A percentile compares a stretch with the other conserved stretches of the same genome.
Conservation (phyloP, 139 green algal species). For the Chlorella sp. region DNA sequence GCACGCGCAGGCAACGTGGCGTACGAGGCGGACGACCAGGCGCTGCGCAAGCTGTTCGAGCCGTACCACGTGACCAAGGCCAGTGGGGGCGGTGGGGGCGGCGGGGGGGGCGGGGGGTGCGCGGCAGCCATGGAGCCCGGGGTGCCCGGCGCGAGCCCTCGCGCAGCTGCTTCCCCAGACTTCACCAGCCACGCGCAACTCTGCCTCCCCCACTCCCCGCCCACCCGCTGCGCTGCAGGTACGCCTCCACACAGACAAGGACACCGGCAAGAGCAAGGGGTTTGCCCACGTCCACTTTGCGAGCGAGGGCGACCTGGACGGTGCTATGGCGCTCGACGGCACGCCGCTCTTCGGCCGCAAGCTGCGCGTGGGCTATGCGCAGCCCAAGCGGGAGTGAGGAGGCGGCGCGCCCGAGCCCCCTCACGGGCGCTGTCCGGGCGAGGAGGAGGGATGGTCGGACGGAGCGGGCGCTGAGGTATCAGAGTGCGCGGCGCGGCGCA, state of each 20-base stretch:
- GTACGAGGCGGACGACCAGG: slow-evolving; percentile 59
- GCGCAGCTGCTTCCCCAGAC: too few relatives aligned
- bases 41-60: slow-evolving; percentile 67
- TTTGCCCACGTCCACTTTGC: slow-evolving; percentile 91
- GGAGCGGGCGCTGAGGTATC: background rate
- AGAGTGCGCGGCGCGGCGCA: background rate
- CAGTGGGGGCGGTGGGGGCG: too few relatives aligned
- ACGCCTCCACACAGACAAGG: slow-evolving; percentile 82
- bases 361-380: slow-evolving; percentile 76
- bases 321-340: slow-evolving; percentile 67
- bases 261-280: slow-evolving; percentile 73
- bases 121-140: too few relatives aligned
- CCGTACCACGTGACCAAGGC: slow-evolving; percentile 57
- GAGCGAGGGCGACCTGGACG: slow-evolving; percentile 38
- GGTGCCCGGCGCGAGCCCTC: too few relatives aligned
- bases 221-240: too few relatives aligned
- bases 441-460: background rate
- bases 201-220: too few relatives aligned
- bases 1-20: slow-evolving; percentile 68
- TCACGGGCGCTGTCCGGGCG: too few relatives aligned
- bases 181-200: too few relatives aligned
- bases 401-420: too few relatives aligned
- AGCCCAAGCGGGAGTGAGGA: slow-evolving; percentile 51
- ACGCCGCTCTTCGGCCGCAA: slow-evolving; percentile 57
- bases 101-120: too few relatives aligned